phyloP scores from a whole-genome alignment of 2,329 filamentous ascomycete genomes.

The Nothopassalora personata region DNA sequence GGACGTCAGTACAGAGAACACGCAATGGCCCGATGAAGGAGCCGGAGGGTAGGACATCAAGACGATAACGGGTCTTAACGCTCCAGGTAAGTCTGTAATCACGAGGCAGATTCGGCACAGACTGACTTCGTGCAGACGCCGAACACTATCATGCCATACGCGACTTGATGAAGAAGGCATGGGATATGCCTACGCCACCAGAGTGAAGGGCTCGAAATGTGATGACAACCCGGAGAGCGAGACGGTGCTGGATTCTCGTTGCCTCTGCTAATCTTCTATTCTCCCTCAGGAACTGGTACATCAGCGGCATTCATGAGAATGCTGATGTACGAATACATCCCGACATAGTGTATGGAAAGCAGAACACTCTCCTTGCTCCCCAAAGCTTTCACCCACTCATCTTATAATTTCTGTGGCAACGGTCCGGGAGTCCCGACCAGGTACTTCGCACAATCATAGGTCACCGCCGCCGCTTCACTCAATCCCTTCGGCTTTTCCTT shows the following conservation, averaged over 20 bases:
- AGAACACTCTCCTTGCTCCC: constrained; percentile 19
- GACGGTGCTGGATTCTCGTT: neutral
- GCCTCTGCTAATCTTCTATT: neutral
- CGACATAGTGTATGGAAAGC: constrained; percentile 20
- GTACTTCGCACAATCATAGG: constrained; percentile 18
- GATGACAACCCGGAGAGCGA: neutral
- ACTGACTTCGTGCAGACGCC: neutral
- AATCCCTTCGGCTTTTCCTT: constrained; percentile 15
- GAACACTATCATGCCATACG: neutral
- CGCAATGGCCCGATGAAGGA: neutral
- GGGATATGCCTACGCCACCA: neutral
- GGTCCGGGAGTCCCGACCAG: constrained; percentile 14
- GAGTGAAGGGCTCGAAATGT: neutral
- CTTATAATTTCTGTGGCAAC: constrained; percentile 12
- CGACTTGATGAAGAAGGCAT: neutral
- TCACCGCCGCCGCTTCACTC: constrained; percentile 8
- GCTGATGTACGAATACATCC: constrained; percentile 20
- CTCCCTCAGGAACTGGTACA: neutral
- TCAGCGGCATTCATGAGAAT: constrained; percentile 22
- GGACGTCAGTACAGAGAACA: neutral
- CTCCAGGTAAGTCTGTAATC: neutral
- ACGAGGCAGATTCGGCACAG: neutral
- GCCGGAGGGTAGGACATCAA: neutral
- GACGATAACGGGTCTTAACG: neutral
- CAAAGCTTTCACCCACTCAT: constrained; percentile 15